Evolutionary conservation across 441 rosid species (phyloP).

Genomic region (Gossypium aridum): DNA sequence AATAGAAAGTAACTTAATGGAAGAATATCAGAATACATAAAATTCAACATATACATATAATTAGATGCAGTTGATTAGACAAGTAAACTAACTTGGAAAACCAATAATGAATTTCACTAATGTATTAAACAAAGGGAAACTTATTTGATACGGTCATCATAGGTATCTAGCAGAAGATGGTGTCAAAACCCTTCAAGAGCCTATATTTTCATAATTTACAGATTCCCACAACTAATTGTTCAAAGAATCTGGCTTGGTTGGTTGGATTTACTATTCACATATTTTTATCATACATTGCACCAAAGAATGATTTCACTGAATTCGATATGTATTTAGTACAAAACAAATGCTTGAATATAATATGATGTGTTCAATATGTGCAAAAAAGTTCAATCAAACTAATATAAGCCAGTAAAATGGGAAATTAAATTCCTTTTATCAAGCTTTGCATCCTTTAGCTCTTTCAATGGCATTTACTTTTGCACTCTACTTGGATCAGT

Average conservation of each 20-base stretch:
- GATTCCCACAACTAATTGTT: too few species aligned
- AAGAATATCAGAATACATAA: not conserved
- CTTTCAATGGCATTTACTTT: not conserved
- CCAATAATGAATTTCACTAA: not conserved
- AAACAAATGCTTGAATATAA: not conserved
- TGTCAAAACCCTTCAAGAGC: not conserved
- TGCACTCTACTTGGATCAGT: not conserved
- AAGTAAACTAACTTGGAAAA: not conserved
- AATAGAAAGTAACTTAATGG: slow-evolving; percentile 5
- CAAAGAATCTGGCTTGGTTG: too few species aligned
- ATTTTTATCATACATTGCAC: too few species aligned
- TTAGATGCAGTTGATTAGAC: not conserved
- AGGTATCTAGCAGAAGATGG: not conserved
- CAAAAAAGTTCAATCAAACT: not conserved
- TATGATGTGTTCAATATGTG: not conserved
- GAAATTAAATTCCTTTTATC: not conserved
- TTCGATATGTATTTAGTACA: too few species aligned
- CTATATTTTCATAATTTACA: too few species aligned
- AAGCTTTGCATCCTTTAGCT: not conserved
- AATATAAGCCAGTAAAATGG: not conserved
- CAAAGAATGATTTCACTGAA: too few species aligned
- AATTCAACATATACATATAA: not conserved
- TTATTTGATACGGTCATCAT: not conserved
- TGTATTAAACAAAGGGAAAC: not conserved
- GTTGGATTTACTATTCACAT: too few species aligned